These are phyloP conservation scores for Phlebiopsis flavidoalba DNA, from an alignment of 768 basidiomycete genomes.

Conservation along the genomic window DNA sequence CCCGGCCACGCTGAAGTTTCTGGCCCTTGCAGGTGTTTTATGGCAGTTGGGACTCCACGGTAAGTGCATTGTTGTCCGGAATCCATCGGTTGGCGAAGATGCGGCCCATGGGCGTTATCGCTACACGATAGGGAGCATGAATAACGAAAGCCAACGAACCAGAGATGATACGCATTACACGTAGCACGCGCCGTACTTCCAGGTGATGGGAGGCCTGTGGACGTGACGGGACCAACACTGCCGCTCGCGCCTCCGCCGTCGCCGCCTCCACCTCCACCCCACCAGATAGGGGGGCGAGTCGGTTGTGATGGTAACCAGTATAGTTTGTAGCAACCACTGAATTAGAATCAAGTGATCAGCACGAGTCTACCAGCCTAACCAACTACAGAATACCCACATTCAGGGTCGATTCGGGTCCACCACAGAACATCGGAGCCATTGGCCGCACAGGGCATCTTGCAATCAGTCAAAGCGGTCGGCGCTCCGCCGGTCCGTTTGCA, in stretches of 20 bases:
- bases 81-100: slow-evolving; percentile 42
- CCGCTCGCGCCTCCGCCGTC: slow-evolving; percentile 3
- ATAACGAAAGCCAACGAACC: neutral
- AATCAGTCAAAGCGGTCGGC: slow-evolving; percentile 42
- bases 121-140: slow-evolving; percentile 8
- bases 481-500: slow-evolving; percentile 40
- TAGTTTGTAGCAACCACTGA: slow-evolving; percentile 59
- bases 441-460: slow-evolving; percentile 63
- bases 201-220: slow-evolving; percentile 48
- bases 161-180: slow-evolving; percentile 32
- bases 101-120: slow-evolving; percentile 63
- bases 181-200: slow-evolving; percentile 63
- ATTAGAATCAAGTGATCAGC: no score
- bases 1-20: slow-evolving; percentile 63
- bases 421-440: slow-evolving; percentile 64
- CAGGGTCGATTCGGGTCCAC: slow-evolving; percentile 63
- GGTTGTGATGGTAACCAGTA: slow-evolving; percentile 47
- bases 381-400: slow-evolving; percentile 29
- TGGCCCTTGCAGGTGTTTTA: slow-evolving; percentile 47
- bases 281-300: slow-evolving; percentile 3
- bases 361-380: no score
- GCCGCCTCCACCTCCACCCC: slow-evolving; percentile 5
- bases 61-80: slow-evolving; percentile 34
- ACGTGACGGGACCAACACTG: slow-evolving; percentile 39
- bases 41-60: slow-evolving; percentile 62